Evolutionary conservation across 305 asterid species (phyloP).

Genomic region (Rubia tinctorum): DNA sequence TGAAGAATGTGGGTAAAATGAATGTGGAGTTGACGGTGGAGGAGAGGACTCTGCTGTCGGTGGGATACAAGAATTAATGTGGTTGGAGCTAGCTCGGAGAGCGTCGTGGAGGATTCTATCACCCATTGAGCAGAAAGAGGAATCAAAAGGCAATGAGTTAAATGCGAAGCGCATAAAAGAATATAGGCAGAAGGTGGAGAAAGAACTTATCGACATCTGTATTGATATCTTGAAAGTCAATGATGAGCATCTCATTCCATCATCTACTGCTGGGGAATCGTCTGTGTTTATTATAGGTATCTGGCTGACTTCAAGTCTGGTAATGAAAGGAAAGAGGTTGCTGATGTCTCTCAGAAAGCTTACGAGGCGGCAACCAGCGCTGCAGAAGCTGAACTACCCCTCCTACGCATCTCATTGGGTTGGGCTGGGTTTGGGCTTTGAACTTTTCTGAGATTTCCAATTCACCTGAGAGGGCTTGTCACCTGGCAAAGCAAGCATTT

Average conservation of each 20-base stretch:
- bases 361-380: constrained; percentile 78
- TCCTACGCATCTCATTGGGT: constrained; percentile 87
- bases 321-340: constrained; percentile 75
- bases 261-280: constrained; percentile 70
- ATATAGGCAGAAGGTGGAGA: constrained; percentile 73
- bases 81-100: constrained; percentile 73
- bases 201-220: constrained; percentile 65
- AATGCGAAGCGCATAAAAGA: constrained; percentile 80
- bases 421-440: constrained; percentile 94
- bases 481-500: constrained; percentile 94
- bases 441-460: constrained; percentile 88
- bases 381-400: constrained; percentile 78
- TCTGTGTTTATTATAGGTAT: constrained; percentile 85
- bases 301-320: constrained; percentile 84
- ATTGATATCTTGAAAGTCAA: constrained; percentile 67
- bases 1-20: constrained; percentile 75
- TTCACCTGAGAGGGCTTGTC: constrained; percentile 94
- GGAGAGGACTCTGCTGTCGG: constrained; percentile 86
- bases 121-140: constrained; percentile 83
- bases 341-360: constrained; percentile 82
- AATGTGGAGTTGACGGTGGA: constrained; percentile 79
- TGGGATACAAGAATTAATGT: constrained; percentile 89
- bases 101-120: constrained; percentile 94
- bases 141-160: constrained; percentile 73
- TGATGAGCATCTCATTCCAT: constrained; percentile 82